Evolutionary conservation across 805 yeast genomes (phyloP), one percentile per base, ranked within the genome.

Genomic region (Metschnikowia matae): DNA sequence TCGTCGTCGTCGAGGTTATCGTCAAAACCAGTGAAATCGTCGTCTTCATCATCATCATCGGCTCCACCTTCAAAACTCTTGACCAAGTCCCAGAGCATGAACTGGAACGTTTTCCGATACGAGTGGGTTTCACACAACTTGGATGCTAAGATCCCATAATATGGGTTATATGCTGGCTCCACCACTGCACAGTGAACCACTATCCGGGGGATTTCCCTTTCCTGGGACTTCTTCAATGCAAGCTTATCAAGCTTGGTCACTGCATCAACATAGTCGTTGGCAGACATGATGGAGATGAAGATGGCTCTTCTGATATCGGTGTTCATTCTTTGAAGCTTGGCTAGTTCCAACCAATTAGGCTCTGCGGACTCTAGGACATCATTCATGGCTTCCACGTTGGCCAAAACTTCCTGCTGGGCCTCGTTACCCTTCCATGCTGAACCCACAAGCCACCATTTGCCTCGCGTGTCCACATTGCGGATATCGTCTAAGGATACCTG

Each of bases 391-490:
- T 66, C 68, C 3, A 71, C 62, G 46, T 78, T 77, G 3, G 70
- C 71, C 40, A 73, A 48, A 3, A 52, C 55, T n/a, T 48, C 45
- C 20, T 29, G 35, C 14, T 36, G 17, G 13, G 47, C 54, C 40
- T 68, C 74, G 49, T 73, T 70, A 2, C 96, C 97, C 61, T 83
- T 88, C 97, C 97, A 94, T 0, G 99, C 96, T 1, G 98, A 88
- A 45, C 99, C 99, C 31, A 94, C 92, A 32, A 94, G 74, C 99
- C 99, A 94, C 99, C 99, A 94, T 68, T 92, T 94, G 50, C 99
- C 99, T 56, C 83, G 82, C 0, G 85, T 80, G 13, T 85, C 87
- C 21, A 89, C 77, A 53, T 80, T 82, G 44, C 80, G 82, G 50
- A 94, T 89, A 69, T 94, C 99, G 42, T 82, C 84, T 18, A 92